Conservation (phyloP, 2,329 filamentous ascomycete genomes). For the Fusarium tuaranense region DNA sequence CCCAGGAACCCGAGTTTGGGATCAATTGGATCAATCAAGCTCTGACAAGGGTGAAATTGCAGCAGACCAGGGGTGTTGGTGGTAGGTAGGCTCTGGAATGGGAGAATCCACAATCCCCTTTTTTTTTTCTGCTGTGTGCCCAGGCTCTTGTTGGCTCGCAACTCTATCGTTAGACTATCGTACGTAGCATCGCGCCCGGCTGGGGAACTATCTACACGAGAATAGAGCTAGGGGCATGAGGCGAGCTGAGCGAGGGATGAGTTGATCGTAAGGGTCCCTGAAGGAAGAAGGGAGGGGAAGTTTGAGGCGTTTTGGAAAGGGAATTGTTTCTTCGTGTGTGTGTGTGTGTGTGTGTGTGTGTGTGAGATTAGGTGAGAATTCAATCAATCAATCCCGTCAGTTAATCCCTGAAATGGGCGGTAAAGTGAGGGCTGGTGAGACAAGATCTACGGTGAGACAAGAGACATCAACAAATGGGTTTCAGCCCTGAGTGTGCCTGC, state of each 20-base stretch:
- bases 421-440: conserved; percentile 31
- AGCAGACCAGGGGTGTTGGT: conserved; percentile 11
- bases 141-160: conserved; percentile 6
- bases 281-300: neutral
- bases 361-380: conserved; percentile 15
- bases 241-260: conserved; percentile 17
- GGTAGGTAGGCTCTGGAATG: conserved; percentile 20
- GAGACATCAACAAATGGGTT: conserved; percentile 4
- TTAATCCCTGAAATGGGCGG: conserved; percentile 1
- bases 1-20: conserved; percentile 8
- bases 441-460: conserved; percentile 29
- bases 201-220: conserved; percentile 18
- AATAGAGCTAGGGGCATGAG: conserved; percentile 8
- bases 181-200: conserved; percentile 8
- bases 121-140: neutral
- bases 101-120: conserved; percentile 3
- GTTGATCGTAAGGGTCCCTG: conserved; percentile 11
- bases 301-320: neutral
- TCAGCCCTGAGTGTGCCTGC: neutral
- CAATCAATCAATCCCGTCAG: neutral
- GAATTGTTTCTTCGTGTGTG: too few species aligned
- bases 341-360: neutral
- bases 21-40: conserved; percentile 35
- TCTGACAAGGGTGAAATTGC: conserved; percentile 31
- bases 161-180: conserved; percentile 24